Evolutionary conservation across 805 yeast species (phyloP), one percentile per base, ranked within the genome.

Genomic region (Candida wancherniae): DNA sequence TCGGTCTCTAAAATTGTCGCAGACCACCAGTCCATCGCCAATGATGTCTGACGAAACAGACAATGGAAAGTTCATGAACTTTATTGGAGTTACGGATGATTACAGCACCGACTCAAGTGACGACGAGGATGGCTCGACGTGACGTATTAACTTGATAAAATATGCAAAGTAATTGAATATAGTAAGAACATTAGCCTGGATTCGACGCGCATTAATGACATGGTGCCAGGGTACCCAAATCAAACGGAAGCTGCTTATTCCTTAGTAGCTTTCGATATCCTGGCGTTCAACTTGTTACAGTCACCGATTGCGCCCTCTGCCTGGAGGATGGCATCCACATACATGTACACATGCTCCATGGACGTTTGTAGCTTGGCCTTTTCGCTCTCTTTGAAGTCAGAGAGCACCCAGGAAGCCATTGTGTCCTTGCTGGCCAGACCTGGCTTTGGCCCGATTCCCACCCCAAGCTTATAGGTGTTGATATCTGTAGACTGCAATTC

Each of bases 371-470:
- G 36, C 17, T 21, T 23, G 17, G 26, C 19, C 28, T 45, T 45
- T 33, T 64, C 69, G 1, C 40, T 38, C 8, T 23, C 41, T 16
- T 36, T 50, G 39, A 64, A 59, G 13, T 42, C 37, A 3, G 66
- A 49, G n/a, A 64, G 48, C n/a, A 64, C 70, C 69, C 69, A 64
- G 9, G 50, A 33, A 1, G 60, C 58, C 63, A 64, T 63, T 3
- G 54, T 47, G 27, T 55, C 61, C 22, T 46, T 49, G 6, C 54
- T 44, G 2, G 67, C 58, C 33, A 43, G 50, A 4, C 26, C 26
- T 1, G 69, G 71, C 36, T 63, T 64, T 5, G 71, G 71, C 2
- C 71, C 71, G 16, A 64, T 59, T 2, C 66, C 69, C 3, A 64
- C 40, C 0, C 66, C 69, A 12, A 64, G 43, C 39, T 61, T 63